These are phyloP conservation scores for Panaeolus cyanescens DNA, from an alignment of 768 basidiomycete genomes.

Conservation along the genomic window DNA sequence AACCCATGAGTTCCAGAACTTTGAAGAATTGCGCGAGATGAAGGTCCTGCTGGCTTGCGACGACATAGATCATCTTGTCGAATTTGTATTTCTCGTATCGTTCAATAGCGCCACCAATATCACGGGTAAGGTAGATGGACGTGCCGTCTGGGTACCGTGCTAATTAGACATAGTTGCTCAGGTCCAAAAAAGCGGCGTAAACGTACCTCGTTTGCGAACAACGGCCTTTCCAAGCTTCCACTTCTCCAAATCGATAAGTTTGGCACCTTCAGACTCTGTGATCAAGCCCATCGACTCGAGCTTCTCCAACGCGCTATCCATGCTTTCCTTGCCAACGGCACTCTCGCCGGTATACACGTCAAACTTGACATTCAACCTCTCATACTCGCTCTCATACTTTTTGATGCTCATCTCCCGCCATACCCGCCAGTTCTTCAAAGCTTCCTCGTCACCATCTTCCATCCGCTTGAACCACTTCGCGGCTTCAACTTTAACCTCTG, in stretches of 20 bases:
- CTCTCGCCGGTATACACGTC: slow-evolving; percentile 94
- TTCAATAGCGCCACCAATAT: slow-evolving; percentile 92
- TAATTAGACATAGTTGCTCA: neutral
- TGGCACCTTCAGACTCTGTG: slow-evolving; percentile 76
- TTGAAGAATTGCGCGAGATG: slow-evolving; percentile 94
- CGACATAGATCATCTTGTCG: slow-evolving; percentile 91
- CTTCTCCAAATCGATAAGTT: slow-evolving; percentile 84
- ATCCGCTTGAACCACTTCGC: slow-evolving; percentile 91
- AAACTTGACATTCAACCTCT: slow-evolving; percentile 85
- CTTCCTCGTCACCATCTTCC: slow-evolving; percentile 88
- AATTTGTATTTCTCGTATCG: slow-evolving; percentile 90
- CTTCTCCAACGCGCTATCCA: slow-evolving; percentile 68
- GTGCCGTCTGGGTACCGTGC: slow-evolving; percentile 69
- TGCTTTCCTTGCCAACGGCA: slow-evolving; percentile 70
- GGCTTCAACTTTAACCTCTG: slow-evolving; percentile 72
- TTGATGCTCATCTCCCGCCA: slow-evolving; percentile 92
- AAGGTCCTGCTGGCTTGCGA: slow-evolving; percentile 84
- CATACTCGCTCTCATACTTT: slow-evolving; percentile 89
- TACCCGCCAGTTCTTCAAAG: slow-evolving; percentile 85
- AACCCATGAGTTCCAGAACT: slow-evolving; percentile 85
- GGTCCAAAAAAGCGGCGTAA: neutral
- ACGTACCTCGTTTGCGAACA: slow-evolving; percentile 78
- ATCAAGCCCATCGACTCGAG: slow-evolving; percentile 76
- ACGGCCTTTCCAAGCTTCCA: slow-evolving; percentile 93
- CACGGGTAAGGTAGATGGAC: slow-evolving; percentile 91